A percentile compares a stretch with the other conserved stretches of the same genome.
phyloP scores from a whole-genome alignment of 106 monocot genomes.

The Chionographis japonica region DNA sequence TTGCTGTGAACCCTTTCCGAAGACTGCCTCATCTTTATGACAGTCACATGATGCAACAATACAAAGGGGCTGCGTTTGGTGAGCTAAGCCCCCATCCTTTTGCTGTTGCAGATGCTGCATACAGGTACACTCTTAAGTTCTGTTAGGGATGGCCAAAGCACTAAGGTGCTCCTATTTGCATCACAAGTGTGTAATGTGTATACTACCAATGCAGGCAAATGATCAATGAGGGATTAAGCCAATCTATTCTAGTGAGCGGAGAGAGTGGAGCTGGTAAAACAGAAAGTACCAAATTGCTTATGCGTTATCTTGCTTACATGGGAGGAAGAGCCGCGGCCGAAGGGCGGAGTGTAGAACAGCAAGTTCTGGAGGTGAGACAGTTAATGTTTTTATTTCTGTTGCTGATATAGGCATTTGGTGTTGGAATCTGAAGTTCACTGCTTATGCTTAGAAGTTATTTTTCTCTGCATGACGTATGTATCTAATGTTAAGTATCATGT shows the following conservation, averaged over 20 bases:
- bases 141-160: neutral
- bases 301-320: slow-evolving; percentile 40
- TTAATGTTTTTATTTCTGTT: neutral
- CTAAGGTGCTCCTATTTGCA: neutral
- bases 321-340: slow-evolving; percentile 27
- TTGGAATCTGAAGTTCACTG: neutral
- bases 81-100: slow-evolving; percentile 68
- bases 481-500: neutral
- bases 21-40: slow-evolving; percentile 68
- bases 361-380: slow-evolving; percentile 29
- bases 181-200: neutral
- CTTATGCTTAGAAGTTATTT: neutral
- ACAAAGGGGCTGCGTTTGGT: slow-evolving; percentile 56
- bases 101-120: slow-evolving; percentile 62
- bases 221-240: slow-evolving; percentile 32
- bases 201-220: slow-evolving; percentile 11
- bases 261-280: slow-evolving; percentile 39
- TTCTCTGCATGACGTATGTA: neutral
- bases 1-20: slow-evolving; percentile 68
- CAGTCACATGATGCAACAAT: slow-evolving; percentile 68
- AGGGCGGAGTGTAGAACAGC: slow-evolving; percentile 30
- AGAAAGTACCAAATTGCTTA: slow-evolving; percentile 26
- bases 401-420: no score
- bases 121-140: slow-evolving; percentile 29
- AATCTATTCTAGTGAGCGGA: slow-evolving; percentile 33